These are phyloP conservation scores for Solidago caesia DNA, from an alignment of 129 eudicot species.

Conservation along the genomic window DNA sequence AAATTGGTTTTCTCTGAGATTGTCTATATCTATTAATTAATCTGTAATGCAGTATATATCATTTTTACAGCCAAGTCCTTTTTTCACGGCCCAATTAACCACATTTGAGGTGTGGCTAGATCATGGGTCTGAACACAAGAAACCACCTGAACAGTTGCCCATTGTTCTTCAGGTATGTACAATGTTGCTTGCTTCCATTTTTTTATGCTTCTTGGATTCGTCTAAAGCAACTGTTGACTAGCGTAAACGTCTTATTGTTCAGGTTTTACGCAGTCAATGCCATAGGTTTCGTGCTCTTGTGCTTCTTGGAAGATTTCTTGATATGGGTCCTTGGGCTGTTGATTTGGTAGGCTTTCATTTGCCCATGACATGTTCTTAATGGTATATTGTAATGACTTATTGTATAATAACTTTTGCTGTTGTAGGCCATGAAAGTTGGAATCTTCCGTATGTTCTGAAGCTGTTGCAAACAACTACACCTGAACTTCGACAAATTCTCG, in stretches of 20 bases:
- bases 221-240: background rate
- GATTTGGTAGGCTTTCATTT: constrained; percentile 64
- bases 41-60: background rate
- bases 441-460: constrained; percentile 92
- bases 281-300: constrained; percentile 94
- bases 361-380: background rate
- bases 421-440: constrained; percentile 94
- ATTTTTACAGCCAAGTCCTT: constrained; percentile 78
- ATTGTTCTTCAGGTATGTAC: constrained; percentile 81
- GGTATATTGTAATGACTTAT: constrained; percentile 9
- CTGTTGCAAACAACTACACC: constrained; percentile 93
- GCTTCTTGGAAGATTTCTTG: constrained; percentile 95
- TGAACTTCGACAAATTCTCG: constrained; percentile 91
- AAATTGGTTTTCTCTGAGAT: background rate
- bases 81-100: constrained; percentile 83
- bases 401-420: constrained; percentile 22
- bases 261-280: constrained; percentile 92
- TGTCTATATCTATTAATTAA: background rate
- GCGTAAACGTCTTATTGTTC: constrained; percentile 2
- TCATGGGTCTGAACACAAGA: constrained; percentile 89
- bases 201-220: background rate
- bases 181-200: background rate
- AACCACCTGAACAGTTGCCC: constrained; percentile 91
- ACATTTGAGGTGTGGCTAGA: constrained; percentile 97
- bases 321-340: constrained; percentile 99